Conservation (phyloP, 768 basidiomycete species). For the Cystobasidiopsis lactophilus region DNA sequence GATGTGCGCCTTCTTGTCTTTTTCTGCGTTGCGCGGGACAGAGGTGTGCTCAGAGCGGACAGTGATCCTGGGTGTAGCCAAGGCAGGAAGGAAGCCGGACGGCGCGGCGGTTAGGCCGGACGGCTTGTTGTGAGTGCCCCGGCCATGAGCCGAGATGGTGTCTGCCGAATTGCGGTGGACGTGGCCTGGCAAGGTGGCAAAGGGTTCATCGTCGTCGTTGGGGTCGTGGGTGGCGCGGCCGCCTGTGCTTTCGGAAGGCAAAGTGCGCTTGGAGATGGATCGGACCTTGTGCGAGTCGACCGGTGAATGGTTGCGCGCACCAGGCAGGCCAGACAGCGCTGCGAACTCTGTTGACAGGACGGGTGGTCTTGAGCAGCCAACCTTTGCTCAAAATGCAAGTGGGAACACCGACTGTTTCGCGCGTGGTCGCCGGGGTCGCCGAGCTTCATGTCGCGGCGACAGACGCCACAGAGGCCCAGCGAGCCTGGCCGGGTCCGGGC, state of each 20-base stretch:
- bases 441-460: conserved; percentile 87
- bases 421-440: conserved; percentile 57
- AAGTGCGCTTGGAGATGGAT: conserved; percentile 17
- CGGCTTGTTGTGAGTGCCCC: neutral
- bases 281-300: conserved; percentile 24
- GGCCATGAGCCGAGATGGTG: neutral
- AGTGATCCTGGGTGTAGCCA: conserved; percentile 49
- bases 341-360: conserved; percentile 68
- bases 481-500: conserved; percentile 28
- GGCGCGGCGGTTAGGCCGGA: neutral
- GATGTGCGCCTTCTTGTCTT: conserved; percentile 46
- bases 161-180: neutral
- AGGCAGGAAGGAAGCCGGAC: too few relatives aligned
- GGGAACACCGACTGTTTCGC: conserved; percentile 48
- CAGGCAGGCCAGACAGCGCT: conserved; percentile 71
- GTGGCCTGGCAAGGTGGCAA: conserved; percentile 20
- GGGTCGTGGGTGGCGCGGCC: conserved; percentile 31
- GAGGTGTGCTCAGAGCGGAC: conserved; percentile 79
- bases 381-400: neutral
- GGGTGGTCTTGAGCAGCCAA: conserved; percentile 7
- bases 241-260: conserved; percentile 15
- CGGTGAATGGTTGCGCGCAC: conserved; percentile 19
- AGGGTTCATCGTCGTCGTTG: conserved; percentile 66
- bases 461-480: conserved; percentile 89
- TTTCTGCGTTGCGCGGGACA: conserved; percentile 43